Conservation (phyloP, 352 stramenopile genomes). For the Elongisporangium undulatum region DNA sequence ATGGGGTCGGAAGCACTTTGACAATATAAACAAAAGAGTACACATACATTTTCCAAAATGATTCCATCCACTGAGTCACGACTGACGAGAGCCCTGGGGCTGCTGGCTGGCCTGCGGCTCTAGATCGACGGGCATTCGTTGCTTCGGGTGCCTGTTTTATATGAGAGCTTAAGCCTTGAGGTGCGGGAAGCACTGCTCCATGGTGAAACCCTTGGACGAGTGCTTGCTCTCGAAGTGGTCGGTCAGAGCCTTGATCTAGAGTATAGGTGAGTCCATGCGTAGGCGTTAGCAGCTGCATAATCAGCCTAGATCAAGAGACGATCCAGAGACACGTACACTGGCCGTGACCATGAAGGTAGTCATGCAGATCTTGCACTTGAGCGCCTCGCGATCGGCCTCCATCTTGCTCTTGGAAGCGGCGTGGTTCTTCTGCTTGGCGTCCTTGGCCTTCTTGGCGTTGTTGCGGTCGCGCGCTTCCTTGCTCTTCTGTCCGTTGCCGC, state of each 20-base stretch:
- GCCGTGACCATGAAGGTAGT: conserved; percentile 85
- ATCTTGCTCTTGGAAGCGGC: conserved; percentile 82
- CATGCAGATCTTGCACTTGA: conserved; percentile 89
- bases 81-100: not conserved
- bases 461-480: conserved; percentile 76
- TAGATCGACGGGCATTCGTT: not conserved
- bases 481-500: conserved; percentile 82
- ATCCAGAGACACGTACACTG: conserved; percentile 36
- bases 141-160: not conserved
- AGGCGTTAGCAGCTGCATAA: not conserved
- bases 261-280: conserved; percentile 10
- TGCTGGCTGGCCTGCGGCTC: not conserved
- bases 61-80: not conserved
- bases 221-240: conserved; percentile 86
- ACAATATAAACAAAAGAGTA: not conserved
- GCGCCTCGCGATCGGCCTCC: conserved; percentile 61
- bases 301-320: conserved; percentile 1
- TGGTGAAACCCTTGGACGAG: conserved; percentile 60
- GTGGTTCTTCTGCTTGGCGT: conserved; percentile 76
- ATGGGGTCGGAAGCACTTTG: not conserved
- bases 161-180: conserved; percentile 5
- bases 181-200: conserved; percentile 70
- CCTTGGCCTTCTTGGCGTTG: conserved; percentile 85
- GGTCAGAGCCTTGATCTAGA: conserved; percentile 61
- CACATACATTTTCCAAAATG: not conserved